These are phyloP conservation scores for Boletus coccyginus DNA, from an alignment of 768 basidiomycete genomes.

Conservation along the genomic window DNA sequence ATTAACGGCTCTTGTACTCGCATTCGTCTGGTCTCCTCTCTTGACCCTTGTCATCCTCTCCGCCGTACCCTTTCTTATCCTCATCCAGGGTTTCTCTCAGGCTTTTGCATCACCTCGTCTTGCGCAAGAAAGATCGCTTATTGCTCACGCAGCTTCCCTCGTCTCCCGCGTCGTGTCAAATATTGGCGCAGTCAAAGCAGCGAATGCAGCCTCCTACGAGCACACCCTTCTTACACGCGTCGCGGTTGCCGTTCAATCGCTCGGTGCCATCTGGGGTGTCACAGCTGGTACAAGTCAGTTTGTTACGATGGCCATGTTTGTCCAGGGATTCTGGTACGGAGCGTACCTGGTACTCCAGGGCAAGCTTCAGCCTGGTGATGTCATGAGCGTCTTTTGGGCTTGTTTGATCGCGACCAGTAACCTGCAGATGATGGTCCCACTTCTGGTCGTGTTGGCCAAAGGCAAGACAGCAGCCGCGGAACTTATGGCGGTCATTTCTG, in stretches of 20 bases:
- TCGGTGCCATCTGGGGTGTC: slow-evolving; percentile 74
- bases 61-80: slow-evolving; percentile 76
- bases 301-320: slow-evolving; percentile 88
- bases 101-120: slow-evolving; percentile 64
- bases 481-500: slow-evolving; percentile 19
- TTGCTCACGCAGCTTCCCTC: slow-evolving; percentile 71
- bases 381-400: slow-evolving; percentile 99
- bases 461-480: slow-evolving; percentile 55
- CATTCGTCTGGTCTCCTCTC: slow-evolving; percentile 73
- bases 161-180: slow-evolving; percentile 74
- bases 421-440: slow-evolving; percentile 83
- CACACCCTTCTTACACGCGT: slow-evolving; percentile 46
- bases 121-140: slow-evolving; percentile 59
- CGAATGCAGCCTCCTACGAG: slow-evolving; percentile 71
- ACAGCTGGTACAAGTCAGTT: slow-evolving; percentile 73
- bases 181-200: slow-evolving; percentile 90
- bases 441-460: slow-evolving; percentile 59
- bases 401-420: slow-evolving; percentile 88
- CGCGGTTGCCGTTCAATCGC: slow-evolving; percentile 44
- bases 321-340: slow-evolving; percentile 97
- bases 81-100: slow-evolving; percentile 78
- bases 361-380: slow-evolving; percentile 63
- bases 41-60: slow-evolving; percentile 92
- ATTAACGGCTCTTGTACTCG: slow-evolving; percentile 76
- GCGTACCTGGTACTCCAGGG: slow-evolving; percentile 83